Evolutionary conservation across 805 yeast genomes (phyloP), one percentile per base, ranked within the genome.

Genomic region (Teunomyces cretensis): DNA sequence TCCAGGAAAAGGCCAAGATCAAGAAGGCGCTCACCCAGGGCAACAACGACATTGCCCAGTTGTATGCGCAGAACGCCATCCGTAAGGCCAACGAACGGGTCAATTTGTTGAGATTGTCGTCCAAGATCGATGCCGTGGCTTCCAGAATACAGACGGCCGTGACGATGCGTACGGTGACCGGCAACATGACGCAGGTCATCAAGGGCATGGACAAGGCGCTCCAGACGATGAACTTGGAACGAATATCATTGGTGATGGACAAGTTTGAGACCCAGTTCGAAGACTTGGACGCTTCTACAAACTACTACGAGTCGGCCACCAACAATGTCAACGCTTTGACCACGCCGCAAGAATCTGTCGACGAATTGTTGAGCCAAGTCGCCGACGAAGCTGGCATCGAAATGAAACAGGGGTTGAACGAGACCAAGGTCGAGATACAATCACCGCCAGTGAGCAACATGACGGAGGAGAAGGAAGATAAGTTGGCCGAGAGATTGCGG

Each of bases 331-430:
- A 88, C 57, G 97, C 97, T 0, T 77, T 87, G 43, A 78, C 86
- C 30, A 91, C 96, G 4, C 98, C 97, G 6, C 96, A 89, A 62
- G 98, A 92, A 46, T 94, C 91, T 51, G 99, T 92, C 30, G 97
- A 94, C 60, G 79, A 85, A 48, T 72, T 92, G 60, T 79, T 92
- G 87, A 89, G 77, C 59, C 89, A 88, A 63, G 91, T 94, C 12
- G 98, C 98, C 0, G 98, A 92, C 62, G 98, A 92, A 62, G 97
- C 97, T 0, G 99, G 99, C 2, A 73, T 94, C 35, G 98, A 94
- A 62, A 75, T 91, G 72, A 84, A 84, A 56, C 97, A 91, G 56
- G 85, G 88, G 41, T 80, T 95, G 50, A 79, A 80, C 38, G 86
- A 81, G 49, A 81, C 89, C 12, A 71, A 78, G 55, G 79, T 81